Evolutionary conservation across 2,329 filamentous ascomycete species (phyloP), one percentile per base, ranked within the genome.

Genomic region (Beauveria sp.): DNA sequence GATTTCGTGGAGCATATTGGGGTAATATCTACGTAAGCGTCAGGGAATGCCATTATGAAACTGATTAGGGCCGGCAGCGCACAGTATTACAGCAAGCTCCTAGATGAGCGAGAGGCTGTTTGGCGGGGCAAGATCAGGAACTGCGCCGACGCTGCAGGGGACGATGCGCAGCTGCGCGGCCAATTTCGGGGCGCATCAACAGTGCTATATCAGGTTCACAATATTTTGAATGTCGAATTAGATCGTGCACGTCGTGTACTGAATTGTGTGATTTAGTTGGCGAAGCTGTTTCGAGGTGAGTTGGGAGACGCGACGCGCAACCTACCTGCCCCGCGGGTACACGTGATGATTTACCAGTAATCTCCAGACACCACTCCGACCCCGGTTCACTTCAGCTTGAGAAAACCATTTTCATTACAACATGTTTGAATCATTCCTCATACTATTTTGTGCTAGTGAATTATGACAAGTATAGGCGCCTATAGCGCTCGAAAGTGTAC

Each of bases 1-100:
- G 78, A 99, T 91, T 81, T 99, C 94, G 84, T 97, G 94, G 74
- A 99, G 90, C 94, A 99, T 99, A 67, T 67, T 53, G 18, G 6
- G 2, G 14, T 1, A 24, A 16, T 2, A 10, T 26, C 28, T 46
- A 8, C 3, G 5, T 14, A 1, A 8, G 8, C 14, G 4, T 59
- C 24, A 59, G 56, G 2, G 18, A 6, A 24, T 1, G 12, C 7
- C 34, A 44, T 14, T 6, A 22, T 24, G 1, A n/a, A 6, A 34
- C 24, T 41, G 5, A 7, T 1, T 30, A 3, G 22, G 5, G 22
- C 3, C 3, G 24, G 22, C 55, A n/a, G 41, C 30, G 46, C 30
- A 52, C 37, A 43, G 5, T 58, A 44, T 46, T 28, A 16, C 18
- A 12, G 44, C 18, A 28, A 41, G 34, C 20, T 41, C 30, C 26